Evolutionary conservation across 225 moss, liverwort and hornwort species (phyloP).

Genomic region (Physcomitrium patens): DNA sequence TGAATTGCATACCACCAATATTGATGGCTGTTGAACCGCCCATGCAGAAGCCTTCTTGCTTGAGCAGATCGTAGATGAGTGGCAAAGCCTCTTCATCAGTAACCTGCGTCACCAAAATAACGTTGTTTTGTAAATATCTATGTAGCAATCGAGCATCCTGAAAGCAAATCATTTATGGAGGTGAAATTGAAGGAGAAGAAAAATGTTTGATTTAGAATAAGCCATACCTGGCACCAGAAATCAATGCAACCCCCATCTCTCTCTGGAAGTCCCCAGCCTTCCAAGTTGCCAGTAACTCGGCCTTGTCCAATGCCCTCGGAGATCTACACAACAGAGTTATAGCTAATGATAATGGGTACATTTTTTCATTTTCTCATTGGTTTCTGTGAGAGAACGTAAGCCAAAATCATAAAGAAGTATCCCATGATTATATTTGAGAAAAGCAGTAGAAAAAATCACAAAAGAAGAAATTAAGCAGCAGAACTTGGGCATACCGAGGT

Average conservation of each 20-base stretch:
- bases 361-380: too few relatives aligned
- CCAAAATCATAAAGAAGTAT: not conserved
- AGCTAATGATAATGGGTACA: not conserved
- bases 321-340: constrained; percentile 46
- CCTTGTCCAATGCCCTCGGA: constrained; percentile 98
- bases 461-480: not conserved
- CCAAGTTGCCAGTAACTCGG: constrained; percentile 83
- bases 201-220: not conserved
- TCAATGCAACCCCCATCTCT: constrained; percentile 87
- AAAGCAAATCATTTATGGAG: too few relatives aligned
- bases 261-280: constrained; percentile 75
- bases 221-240: constrained; percentile 88
- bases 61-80: constrained; percentile 83
- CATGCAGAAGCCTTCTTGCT: constrained; percentile 97
- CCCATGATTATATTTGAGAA: not conserved
- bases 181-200: not conserved
- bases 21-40: constrained; percentile 90
- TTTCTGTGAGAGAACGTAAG: not conserved
- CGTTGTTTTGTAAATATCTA: too few relatives aligned
- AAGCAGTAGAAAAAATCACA: not conserved
- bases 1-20: constrained; percentile 49
- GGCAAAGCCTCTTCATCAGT: constrained; percentile 91
- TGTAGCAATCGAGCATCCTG: not conserved
- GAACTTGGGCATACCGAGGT: constrained; percentile 57
- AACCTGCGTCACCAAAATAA: constrained; percentile 46